Percentiles rank a stretch among this genome's conserved stretches.
Conservation (phyloP, 2,329 filamentous ascomycete genomes). For the Fusarium hostae region DNA sequence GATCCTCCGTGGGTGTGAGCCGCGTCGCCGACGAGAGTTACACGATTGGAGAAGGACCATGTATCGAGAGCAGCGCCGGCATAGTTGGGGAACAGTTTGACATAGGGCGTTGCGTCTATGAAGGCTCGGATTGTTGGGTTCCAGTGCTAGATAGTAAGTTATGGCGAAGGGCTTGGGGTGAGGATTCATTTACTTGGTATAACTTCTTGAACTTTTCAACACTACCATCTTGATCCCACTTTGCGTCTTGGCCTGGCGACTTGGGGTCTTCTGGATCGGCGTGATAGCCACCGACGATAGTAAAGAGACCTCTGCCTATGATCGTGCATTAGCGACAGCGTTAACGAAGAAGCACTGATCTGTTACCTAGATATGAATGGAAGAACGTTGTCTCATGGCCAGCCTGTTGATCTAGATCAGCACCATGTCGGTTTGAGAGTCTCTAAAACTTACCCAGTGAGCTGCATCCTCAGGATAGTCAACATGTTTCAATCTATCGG, state of each 20-base stretch:
- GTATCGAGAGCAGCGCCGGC: slow-evolving; percentile 53
- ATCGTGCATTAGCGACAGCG: background rate
- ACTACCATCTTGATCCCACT: background rate
- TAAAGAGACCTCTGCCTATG: background rate
- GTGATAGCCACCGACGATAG: background rate
- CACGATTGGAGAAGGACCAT: slow-evolving; percentile 53
- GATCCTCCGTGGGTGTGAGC: slow-evolving; percentile 55
- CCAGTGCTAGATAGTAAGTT: too few species aligned
- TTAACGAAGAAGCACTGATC: fast-evolving
- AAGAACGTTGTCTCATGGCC: background rate
- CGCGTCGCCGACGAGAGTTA: slow-evolving; percentile 54
- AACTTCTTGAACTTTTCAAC: background rate
- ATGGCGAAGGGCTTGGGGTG: too few species aligned
- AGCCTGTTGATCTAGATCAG: background rate
- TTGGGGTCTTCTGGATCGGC: background rate
- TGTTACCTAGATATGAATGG: background rate
- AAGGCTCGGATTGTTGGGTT: slow-evolving; percentile 49
- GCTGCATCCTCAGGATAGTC: background rate
- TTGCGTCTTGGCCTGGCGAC: fast-evolving
- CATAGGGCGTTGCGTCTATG: background rate
- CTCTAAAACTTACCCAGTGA: background rate
- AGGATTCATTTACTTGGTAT: too few species aligned
- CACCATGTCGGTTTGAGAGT: fast-evolving
- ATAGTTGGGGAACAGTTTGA: slow-evolving; percentile 50
- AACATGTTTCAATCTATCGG: background rate